phyloP scores from a whole-genome alignment of 768 basidiomycete species.

The Mycena alexandri region DNA sequence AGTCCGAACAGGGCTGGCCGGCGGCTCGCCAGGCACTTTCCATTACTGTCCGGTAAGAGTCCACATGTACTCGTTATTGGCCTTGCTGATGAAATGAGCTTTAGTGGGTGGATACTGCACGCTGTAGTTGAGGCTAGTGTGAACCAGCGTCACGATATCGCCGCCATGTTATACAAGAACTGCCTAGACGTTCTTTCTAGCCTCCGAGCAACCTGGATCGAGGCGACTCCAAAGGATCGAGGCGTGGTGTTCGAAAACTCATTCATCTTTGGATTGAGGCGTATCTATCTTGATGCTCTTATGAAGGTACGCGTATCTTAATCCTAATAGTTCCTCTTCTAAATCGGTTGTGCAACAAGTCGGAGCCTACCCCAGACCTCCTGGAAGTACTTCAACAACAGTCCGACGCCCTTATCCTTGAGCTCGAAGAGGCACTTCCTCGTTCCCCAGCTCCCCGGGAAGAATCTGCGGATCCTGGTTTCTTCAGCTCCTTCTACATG shows the following conservation, averaged over 20 bases:
- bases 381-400: constrained; percentile 29
- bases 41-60: constrained; percentile 36
- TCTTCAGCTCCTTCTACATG: constrained; percentile 28
- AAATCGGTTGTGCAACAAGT: not conserved
- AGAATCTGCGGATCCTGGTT: constrained; percentile 24
- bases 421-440: constrained; percentile 25
- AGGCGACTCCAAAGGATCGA: constrained; percentile 17
- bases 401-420: constrained; percentile 31
- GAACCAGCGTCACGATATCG: constrained; percentile 9
- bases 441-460: not conserved
- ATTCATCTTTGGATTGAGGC: constrained; percentile 35
- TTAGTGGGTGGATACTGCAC: constrained; percentile 38
- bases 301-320: constrained; percentile 21
- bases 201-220: constrained; percentile 26
- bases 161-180: constrained; percentile 26
- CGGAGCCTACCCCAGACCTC: not conserved
- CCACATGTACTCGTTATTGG: not conserved
- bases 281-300: constrained; percentile 32
- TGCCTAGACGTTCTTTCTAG: constrained; percentile 28
- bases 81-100: not conserved
- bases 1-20: constrained; percentile 35
- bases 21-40: constrained; percentile 33
- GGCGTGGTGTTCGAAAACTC: constrained; percentile 33
- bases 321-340: not conserved
- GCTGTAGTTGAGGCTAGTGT: constrained; percentile 16